Evolutionary conservation across 192 early-diverging fungal species (phyloP).

Genomic region (Kickxella alabastrina): DNA sequence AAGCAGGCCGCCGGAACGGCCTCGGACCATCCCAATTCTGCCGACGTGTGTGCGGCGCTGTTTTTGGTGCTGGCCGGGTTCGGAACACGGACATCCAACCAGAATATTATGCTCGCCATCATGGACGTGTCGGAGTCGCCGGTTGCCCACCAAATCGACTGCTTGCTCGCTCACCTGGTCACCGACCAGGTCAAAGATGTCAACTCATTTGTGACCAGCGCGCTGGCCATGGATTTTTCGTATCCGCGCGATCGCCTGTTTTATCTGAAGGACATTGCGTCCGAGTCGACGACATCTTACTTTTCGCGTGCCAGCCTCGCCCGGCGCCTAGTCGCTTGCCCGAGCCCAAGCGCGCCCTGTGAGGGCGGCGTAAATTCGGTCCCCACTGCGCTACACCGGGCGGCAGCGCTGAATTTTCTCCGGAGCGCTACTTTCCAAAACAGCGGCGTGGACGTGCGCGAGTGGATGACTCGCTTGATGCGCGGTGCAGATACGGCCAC

Average conservation of each 20-base stretch:
- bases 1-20: slow-evolving; percentile 6
- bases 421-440: slow-evolving; percentile 36
- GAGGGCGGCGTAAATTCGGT: background rate
- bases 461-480: slow-evolving; percentile 36
- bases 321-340: slow-evolving; percentile 12
- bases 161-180: slow-evolving; percentile 19
- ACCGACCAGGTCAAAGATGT: slow-evolving; percentile 24
- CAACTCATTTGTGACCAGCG: slow-evolving; percentile 9
- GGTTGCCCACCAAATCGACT: slow-evolving; percentile 18
- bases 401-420: slow-evolving; percentile 25
- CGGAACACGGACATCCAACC: slow-evolving; percentile 5
- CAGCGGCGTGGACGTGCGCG: slow-evolving; percentile 34
- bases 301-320: slow-evolving; percentile 15
- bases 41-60: slow-evolving; percentile 19
- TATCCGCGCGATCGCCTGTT: slow-evolving; percentile 46
- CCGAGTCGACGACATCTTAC: slow-evolving; percentile 9
- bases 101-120: slow-evolving; percentile 11
- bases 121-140: background rate
- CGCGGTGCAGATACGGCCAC: slow-evolving; percentile 4
- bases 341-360: background rate
- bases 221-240: slow-evolving; percentile 35
- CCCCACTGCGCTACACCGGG: slow-evolving; percentile 7
- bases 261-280: slow-evolving; percentile 22
- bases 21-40: background rate
- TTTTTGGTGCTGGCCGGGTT: slow-evolving; percentile 31